phyloP scores from a whole-genome alignment of 306 rosid species.

The Psophocarpus tetragonolobus region DNA sequence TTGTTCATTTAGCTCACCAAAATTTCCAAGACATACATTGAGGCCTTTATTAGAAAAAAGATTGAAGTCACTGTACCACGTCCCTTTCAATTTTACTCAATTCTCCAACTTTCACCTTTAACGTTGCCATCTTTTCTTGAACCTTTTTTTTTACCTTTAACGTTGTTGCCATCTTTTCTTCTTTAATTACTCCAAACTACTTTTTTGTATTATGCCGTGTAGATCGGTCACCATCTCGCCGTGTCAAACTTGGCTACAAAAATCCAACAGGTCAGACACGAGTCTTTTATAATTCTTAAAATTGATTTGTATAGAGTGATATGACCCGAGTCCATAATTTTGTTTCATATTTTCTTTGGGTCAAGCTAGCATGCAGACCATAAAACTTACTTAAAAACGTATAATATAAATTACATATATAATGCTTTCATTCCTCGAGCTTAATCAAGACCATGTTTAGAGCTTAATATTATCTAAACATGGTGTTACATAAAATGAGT shows the following conservation, averaged over 20 bases:
- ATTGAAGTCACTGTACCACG: not conserved
- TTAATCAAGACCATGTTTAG: not conserved
- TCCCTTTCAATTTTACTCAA: not conserved
- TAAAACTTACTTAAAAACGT: not conserved
- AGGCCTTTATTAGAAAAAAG: not conserved
- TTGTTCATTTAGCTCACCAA: not conserved
- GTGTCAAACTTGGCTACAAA: slow-evolving; percentile 42
- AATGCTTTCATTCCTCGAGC: not conserved
- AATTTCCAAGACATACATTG: not conserved
- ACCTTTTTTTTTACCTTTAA: not conserved
- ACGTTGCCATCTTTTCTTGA: not conserved
- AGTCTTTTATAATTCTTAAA: slow-evolving; percentile 1
- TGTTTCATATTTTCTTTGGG: not conserved
- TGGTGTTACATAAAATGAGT: not conserved
- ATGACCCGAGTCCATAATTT: not conserved
- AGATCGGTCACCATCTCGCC: slow-evolving; percentile 22
- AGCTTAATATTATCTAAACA: not conserved
- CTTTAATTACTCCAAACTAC: not conserved
- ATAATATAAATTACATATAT: not conserved
- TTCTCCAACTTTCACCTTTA: not conserved
- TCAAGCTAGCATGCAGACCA: not conserved
- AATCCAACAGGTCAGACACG: slow-evolving; percentile 21
- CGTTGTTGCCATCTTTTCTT: not conserved
- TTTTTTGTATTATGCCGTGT: not conserved
- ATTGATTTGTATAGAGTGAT: not conserved